Base-by-base conservation (phyloP, 2,329 filamentous ascomycete genomes). In the Didymella keratinophila region DNA sequence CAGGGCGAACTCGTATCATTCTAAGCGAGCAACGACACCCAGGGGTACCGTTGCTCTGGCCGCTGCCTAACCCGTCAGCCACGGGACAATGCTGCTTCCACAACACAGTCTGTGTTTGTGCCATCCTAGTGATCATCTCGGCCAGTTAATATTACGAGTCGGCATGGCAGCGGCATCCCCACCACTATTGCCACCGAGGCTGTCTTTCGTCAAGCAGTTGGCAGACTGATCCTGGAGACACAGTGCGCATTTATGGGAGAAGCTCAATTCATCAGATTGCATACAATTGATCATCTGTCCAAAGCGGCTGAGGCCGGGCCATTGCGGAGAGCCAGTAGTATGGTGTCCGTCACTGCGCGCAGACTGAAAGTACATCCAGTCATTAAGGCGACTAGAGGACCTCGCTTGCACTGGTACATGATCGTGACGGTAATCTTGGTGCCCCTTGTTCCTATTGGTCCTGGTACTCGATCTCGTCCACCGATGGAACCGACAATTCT, bases 31-130 rank as follows among this genome's bases (percentile, higher is more conserved):
- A 65, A 62, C 52, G 61, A 48, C 42, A 57, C 30, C 61, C 72
- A 76, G 68, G 74, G 74, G 62, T 71, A 63, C 34, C 60, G 60
- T 64, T 63, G 68, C 67, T 55, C 64, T 57, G 61, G 30, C 64
- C 64, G 61, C 61, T 55, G 52, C 57, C 61, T 60, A 64, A 66
- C 47, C 67, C 64, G 64, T 67, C 58, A 55, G 61, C 62, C 65
- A 68, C 60, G 66, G 66, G 66, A 64, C 66, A 61, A 68, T 71
- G 67, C 69, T 69, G 61, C 68, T 62, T 56, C 53, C 57, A 66
- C 54, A 52, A 51, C 46, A 50, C 32, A 57, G 47, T 60, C 64
- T 61, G 61, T 60, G 58, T 61, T 68, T 62, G 55, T 68, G 62
- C 59, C 50, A 63, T 71, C 63, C 58, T 58, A 67, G 68, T 64